Conservation (phyloP, 2,329 filamentous ascomycete species). For the Mycosphaerella arachidis region DNA sequence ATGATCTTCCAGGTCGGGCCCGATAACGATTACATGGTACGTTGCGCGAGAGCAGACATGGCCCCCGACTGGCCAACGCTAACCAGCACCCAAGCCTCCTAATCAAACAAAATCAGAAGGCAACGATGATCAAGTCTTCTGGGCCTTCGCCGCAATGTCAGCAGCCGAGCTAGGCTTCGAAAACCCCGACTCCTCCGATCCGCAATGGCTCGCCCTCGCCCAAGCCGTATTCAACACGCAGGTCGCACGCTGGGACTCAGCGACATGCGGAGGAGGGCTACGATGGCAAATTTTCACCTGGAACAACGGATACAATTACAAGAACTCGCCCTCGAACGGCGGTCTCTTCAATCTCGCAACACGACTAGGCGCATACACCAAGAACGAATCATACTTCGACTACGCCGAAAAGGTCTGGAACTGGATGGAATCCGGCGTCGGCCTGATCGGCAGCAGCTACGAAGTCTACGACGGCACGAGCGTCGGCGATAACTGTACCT, state of each 20-base stretch:
- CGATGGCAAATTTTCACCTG: slow-evolving; percentile 41
- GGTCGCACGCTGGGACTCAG: slow-evolving; percentile 35
- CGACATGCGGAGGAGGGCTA: slow-evolving; percentile 37
- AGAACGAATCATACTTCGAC: slow-evolving; percentile 55
- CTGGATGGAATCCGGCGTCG: slow-evolving; percentile 40
- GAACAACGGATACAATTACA: slow-evolving; percentile 49
- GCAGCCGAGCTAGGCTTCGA: slow-evolving; percentile 51
- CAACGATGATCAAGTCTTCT: slow-evolving; percentile 55
- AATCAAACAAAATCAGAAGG: slow-evolving; percentile 40
- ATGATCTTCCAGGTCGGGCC: slow-evolving; percentile 58
- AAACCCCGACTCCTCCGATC: slow-evolving; percentile 37
- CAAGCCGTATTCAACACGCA: slow-evolving; percentile 41
- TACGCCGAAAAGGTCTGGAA: slow-evolving; percentile 51
- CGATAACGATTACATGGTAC: slow-evolving; percentile 52
- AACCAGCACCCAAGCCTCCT: slow-evolving; percentile 34
- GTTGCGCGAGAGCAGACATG: not conserved
- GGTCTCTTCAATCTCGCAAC: slow-evolving; percentile 49
- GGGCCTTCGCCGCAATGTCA: slow-evolving; percentile 53
- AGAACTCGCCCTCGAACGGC: slow-evolving; percentile 56
- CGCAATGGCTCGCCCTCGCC: slow-evolving; percentile 44
- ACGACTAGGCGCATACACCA: slow-evolving; percentile 38
- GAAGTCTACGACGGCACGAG: slow-evolving; percentile 47
- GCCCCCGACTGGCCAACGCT: not conserved
- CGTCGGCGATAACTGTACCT: slow-evolving; percentile 43
- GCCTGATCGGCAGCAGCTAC: slow-evolving; percentile 53